phyloP scores from a whole-genome alignment of 208 protist genomes.

The Trypanosoma mega region DNA sequence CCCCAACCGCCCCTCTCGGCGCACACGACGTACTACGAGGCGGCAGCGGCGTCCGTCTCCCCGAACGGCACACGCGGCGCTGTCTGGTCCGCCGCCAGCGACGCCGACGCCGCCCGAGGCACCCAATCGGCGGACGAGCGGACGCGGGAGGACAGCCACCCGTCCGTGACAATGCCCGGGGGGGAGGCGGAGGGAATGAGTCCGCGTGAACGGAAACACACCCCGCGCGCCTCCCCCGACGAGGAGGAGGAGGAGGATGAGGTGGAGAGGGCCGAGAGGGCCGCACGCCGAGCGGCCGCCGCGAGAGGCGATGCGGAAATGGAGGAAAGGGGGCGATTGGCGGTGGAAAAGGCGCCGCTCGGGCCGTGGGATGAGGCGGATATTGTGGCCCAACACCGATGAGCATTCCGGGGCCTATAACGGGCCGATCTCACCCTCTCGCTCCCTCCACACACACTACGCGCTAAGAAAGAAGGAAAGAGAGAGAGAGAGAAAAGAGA shows the following conservation, averaged over 20 bases:
- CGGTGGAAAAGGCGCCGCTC: conserved; percentile 26
- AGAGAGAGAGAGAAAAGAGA: no score
- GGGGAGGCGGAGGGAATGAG: no score
- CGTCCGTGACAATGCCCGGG: no score
- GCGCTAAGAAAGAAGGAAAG: not conserved
- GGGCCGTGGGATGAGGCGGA: conserved; percentile 32
- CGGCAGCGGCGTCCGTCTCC: conserved; percentile 7
- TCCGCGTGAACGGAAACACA: no score
- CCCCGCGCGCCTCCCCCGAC: not conserved
- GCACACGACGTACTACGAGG: conserved; percentile 29
- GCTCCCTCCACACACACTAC: no score
- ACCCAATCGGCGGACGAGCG: not conserved
- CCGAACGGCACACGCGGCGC: not conserved
- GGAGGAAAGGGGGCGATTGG: conserved; percentile 25
- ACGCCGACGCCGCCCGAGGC: not conserved
- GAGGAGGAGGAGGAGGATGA: conserved; percentile 13
- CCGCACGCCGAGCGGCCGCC: not conserved
- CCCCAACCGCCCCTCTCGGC: conserved; percentile 20
- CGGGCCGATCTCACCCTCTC: no score
- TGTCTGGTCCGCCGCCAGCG: not conserved
- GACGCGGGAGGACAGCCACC: no score
- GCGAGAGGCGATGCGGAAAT: conserved; percentile 7
- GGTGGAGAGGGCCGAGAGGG: not conserved
- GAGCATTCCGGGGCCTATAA: no score
- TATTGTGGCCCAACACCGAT: conserved; percentile 24